Percentiles rank a stretch among this genome's conserved stretches.
These are phyloP conservation scores for Sugiyamaella mastotermitis DNA, from an alignment of 805 yeast species.

Conservation along the genomic window DNA sequence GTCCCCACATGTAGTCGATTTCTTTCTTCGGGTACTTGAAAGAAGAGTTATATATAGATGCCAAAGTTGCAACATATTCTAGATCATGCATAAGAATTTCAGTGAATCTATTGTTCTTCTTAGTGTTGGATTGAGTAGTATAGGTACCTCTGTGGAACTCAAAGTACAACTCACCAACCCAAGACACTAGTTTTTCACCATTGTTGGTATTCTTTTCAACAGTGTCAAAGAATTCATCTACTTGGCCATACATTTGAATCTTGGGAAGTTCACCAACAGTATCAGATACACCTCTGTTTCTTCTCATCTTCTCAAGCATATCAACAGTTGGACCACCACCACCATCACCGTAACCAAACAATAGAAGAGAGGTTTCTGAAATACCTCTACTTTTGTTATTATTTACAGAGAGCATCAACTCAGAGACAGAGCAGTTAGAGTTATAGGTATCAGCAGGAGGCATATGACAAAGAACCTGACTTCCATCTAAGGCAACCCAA, in stretches of 20 bases:
- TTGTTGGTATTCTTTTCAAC: conserved; percentile 54
- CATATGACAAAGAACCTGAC: conserved; percentile 94
- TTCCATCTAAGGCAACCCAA: conserved; percentile 93
- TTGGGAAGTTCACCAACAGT: conserved; percentile 77
- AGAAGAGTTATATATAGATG: conserved; percentile 46
- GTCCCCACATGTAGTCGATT: conserved; percentile 76
- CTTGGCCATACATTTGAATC: conserved; percentile 68
- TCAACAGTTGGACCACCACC: conserved; percentile 97
- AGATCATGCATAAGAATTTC: conserved; percentile 79
- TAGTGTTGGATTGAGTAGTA: conserved; percentile 85
- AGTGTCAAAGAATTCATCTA: conserved; percentile 69
- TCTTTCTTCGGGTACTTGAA: conserved; percentile 69
- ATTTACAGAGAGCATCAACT: conserved; percentile 67
- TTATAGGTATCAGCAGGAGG: conserved; percentile 97
- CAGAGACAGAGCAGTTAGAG: conserved; percentile 90
- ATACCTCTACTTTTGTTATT: conserved; percentile 81
- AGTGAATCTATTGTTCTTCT: conserved; percentile 67
- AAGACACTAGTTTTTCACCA: conserved; percentile 68
- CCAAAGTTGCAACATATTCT: conserved; percentile 74
- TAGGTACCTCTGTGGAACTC: conserved; percentile 97
- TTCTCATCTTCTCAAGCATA: conserved; percentile 85
- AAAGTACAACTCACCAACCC: conserved; percentile 91
- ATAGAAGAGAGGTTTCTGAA: conserved; percentile 70
- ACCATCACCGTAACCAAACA: conserved; percentile 95
- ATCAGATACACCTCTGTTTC: conserved; percentile 85